A percentile compares a stretch with the other conserved stretches of the same genome.
Evolutionary conservation across 371 early-diverging fungal species (phyloP).

Genomic region (Sporodiniella umbellata): DNA sequence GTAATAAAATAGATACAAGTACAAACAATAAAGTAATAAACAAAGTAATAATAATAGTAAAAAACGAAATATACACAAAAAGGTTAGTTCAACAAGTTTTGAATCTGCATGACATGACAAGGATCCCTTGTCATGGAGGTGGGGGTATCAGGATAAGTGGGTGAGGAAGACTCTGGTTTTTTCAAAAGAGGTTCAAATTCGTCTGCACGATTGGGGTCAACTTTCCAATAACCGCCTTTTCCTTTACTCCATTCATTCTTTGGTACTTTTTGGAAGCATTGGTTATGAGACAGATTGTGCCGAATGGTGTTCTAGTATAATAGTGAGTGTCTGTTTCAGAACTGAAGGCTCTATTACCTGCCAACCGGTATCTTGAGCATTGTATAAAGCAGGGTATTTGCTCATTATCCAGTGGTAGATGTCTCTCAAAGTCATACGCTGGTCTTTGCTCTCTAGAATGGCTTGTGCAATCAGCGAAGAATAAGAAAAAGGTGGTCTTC

Average conservation of each 20-base stretch:
- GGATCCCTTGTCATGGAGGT: slow-evolving; percentile 1
- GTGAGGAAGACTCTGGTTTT: not conserved
- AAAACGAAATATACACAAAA: not conserved
- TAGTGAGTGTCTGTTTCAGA: too few species aligned
- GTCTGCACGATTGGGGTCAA: slow-evolving; percentile 35
- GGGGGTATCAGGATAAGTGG: slow-evolving; percentile 6
- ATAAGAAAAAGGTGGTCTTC: slow-evolving; percentile 77
- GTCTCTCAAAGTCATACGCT: slow-evolving; percentile 64
- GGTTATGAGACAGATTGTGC: slow-evolving; percentile 78
- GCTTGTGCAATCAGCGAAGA: slow-evolving; percentile 75
- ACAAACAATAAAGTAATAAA: too few species aligned
- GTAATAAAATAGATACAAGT: too few species aligned
- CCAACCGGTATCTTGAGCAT: slow-evolving; percentile 69
- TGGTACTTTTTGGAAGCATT: slow-evolving; percentile 68
- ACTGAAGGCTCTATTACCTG: slow-evolving; percentile 51
- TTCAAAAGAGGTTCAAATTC: slow-evolving; percentile 17
- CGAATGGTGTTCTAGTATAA: slow-evolving; percentile 67
- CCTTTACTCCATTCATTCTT: slow-evolving; percentile 48
- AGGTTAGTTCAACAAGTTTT: slow-evolving; percentile 13
- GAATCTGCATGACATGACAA: slow-evolving; percentile 18
- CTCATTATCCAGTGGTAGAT: slow-evolving; percentile 74
- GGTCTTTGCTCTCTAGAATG: slow-evolving; percentile 51
- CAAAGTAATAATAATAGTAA: too few species aligned
- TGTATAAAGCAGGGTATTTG: slow-evolving; percentile 68
- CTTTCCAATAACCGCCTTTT: slow-evolving; percentile 60